phyloP scores from a whole-genome alignment of 805 yeast genomes.

The Pichia phayaonensis region DNA sequence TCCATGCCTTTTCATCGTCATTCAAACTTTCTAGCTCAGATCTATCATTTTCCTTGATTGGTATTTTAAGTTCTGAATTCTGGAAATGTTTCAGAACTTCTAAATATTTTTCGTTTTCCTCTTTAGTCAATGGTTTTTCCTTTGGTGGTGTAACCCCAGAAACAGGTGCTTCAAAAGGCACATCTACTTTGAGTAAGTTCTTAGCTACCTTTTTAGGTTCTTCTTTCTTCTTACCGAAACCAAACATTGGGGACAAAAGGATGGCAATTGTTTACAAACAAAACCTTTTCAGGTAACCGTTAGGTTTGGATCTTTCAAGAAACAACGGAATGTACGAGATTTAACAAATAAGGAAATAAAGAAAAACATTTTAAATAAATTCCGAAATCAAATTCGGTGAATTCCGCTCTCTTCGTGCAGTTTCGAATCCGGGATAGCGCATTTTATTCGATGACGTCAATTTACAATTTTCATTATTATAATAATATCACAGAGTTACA shows the following conservation, averaged over 20 bases:
- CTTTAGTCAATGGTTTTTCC: conserved; percentile 37
- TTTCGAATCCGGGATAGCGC: neutral
- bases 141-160: conserved; percentile 43
- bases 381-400: no score
- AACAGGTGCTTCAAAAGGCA: conserved; percentile 56
- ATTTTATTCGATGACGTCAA: no score
- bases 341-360: no score
- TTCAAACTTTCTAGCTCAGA: conserved; percentile 31
- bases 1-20: conserved; percentile 76
- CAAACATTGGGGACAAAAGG: conserved; percentile 15
- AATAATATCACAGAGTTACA: neutral
- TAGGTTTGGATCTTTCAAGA: no score
- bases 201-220: conserved; percentile 9
- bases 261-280: no score
- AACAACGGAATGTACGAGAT: no score
- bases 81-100: conserved; percentile 58
- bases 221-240: conserved; percentile 23
- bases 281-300: no score
- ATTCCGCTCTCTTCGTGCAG: neutral
- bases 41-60: conserved; percentile 39
- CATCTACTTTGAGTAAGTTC: conserved; percentile 17
- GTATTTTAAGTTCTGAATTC: conserved; percentile 41
- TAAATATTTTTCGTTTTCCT: conserved; percentile 54
- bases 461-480: neutral
- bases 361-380: no score